Percentiles rank a stretch among this genome's conserved stretches.
phyloP scores from a whole-genome alignment of 345 rosid genomes.

The Ricinus communis region DNA sequence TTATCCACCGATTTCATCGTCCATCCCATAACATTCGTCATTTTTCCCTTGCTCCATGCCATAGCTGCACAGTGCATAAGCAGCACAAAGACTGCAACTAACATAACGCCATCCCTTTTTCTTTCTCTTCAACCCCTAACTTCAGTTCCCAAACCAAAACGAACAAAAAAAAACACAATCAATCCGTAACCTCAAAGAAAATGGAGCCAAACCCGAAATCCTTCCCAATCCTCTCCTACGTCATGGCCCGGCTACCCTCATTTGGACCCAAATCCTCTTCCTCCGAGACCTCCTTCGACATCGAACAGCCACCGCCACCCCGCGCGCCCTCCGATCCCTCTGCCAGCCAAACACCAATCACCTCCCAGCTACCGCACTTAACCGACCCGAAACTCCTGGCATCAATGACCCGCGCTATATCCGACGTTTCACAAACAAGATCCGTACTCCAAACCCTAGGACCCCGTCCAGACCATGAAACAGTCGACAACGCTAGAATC shows the following conservation, averaged over 20 bases:
- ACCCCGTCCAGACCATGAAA: constrained; percentile 89
- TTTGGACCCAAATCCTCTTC: constrained; percentile 42
- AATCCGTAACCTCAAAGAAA: not conserved
- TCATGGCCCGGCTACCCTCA: constrained; percentile 72
- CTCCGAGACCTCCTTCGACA: constrained; percentile 32
- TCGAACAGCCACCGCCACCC: constrained; percentile 31
- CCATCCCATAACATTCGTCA: no score
- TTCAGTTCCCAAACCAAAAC: no score
- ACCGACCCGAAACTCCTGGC: constrained; percentile 64
- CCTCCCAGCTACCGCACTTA: constrained; percentile 59
- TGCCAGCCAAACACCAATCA: constrained; percentile 11
- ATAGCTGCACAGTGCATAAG: not conserved
- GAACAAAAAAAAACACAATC: no score
- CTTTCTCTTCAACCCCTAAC: not conserved
- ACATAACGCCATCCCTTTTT: not conserved
- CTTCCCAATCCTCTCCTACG: constrained; percentile 86
- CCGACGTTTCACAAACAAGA: constrained; percentile 80
- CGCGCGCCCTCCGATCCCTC: constrained; percentile 34
- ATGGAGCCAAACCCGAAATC: constrained; percentile 77
- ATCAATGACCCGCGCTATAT: constrained; percentile 68
- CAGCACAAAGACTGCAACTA: no score
- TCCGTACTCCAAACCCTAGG: constrained; percentile 78
- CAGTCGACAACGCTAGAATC: constrained; percentile 68
- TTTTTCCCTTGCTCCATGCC: no score
- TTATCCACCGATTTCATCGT: not conserved